Evolutionary conservation across 2,329 filamentous ascomycete genomes (phyloP).

Genomic region (Penicillium sp.): DNA sequence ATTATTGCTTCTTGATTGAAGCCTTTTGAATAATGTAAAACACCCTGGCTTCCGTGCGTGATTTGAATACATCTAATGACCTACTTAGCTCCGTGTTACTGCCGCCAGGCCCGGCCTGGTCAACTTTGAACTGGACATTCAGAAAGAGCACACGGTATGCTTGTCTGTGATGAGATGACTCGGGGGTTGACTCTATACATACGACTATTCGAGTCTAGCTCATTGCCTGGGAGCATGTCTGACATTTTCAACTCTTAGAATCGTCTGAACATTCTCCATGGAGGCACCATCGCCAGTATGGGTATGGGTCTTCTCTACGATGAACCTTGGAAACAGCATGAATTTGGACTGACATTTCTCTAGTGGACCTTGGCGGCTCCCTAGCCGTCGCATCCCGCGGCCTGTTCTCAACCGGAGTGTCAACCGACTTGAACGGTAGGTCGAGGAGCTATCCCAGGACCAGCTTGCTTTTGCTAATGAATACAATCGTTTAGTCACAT

Average conservation of each 20-base stretch:
- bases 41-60: too few relatives aligned
- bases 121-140: constrained; percentile 64
- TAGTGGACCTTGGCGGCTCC: constrained; percentile 66
- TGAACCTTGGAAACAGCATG: not conserved
- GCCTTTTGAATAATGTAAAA: constrained; percentile 42
- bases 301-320: constrained; percentile 33
- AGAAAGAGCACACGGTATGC: constrained; percentile 65
- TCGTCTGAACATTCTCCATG: constrained; percentile 65
- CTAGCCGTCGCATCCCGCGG: constrained; percentile 66
- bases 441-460: not conserved
- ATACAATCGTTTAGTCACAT: constrained; percentile 55
- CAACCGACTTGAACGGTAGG: constrained; percentile 63
- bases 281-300: constrained; percentile 66
- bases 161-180: constrained; percentile 8
- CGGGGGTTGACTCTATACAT: too few relatives aligned
- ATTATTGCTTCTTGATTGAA: constrained; percentile 4
- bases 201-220: too few relatives aligned
- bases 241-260: constrained; percentile 49
- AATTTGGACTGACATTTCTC: not conserved
- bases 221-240: not conserved
- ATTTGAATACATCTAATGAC: constrained; percentile 5
- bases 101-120: constrained; percentile 62
- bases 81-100: constrained; percentile 59
- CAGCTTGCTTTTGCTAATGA: not conserved
- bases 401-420: constrained; percentile 66